A percentile compares a stretch with the other conserved stretches of the same genome.
Conservation (phyloP, 805 yeast genomes). For the Candida xiaguanensis region DNA sequence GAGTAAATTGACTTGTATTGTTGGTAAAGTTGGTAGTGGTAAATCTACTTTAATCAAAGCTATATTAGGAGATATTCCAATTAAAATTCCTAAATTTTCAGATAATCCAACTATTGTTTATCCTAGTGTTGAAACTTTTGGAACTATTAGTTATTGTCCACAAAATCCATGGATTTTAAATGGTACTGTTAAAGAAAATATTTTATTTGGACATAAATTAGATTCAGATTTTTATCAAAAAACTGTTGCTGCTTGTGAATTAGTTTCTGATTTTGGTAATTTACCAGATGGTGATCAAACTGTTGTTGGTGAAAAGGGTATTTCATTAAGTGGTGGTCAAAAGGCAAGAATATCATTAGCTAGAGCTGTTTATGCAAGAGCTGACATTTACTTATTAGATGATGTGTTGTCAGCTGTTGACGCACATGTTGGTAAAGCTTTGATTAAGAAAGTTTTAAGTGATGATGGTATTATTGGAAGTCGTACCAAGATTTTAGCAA, state of each 20-base stretch:
- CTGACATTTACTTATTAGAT: slow-evolving; percentile 37
- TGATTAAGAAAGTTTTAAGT: slow-evolving; percentile 29
- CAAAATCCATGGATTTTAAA: slow-evolving; percentile 42
- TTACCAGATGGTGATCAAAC: slow-evolving; percentile 41
- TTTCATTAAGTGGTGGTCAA: slow-evolving; percentile 41
- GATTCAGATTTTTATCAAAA: slow-evolving; percentile 28
- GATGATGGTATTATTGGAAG: slow-evolving; percentile 28
- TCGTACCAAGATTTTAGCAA: slow-evolving; percentile 36
- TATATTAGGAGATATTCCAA: slow-evolving; percentile 31
- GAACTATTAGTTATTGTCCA: slow-evolving; percentile 37
- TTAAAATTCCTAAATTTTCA: slow-evolving; percentile 8
- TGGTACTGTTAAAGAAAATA: slow-evolving; percentile 37
- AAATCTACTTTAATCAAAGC: slow-evolving; percentile 35
- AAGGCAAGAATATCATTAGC: slow-evolving; percentile 41
- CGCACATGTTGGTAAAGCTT: slow-evolving; percentile 37
- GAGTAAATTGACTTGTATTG: slow-evolving; percentile 38
- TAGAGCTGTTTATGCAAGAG: slow-evolving; percentile 39
- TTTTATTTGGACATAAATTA: slow-evolving; percentile 32
- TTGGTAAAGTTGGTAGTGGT: slow-evolving; percentile 40
- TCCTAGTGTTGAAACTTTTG: slow-evolving; percentile 20
- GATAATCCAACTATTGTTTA: slow-evolving; percentile 13
- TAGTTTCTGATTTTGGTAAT: slow-evolving; percentile 28
- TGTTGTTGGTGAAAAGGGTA: slow-evolving; percentile 44
- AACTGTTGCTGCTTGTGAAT: slow-evolving; percentile 36
- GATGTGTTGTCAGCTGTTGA: slow-evolving; percentile 43